Percentiles rank a stretch among this genome's conserved stretches.
Conservation (phyloP, 2,329 filamentous ascomycete genomes). For the Colletotrichum somersetense region DNA sequence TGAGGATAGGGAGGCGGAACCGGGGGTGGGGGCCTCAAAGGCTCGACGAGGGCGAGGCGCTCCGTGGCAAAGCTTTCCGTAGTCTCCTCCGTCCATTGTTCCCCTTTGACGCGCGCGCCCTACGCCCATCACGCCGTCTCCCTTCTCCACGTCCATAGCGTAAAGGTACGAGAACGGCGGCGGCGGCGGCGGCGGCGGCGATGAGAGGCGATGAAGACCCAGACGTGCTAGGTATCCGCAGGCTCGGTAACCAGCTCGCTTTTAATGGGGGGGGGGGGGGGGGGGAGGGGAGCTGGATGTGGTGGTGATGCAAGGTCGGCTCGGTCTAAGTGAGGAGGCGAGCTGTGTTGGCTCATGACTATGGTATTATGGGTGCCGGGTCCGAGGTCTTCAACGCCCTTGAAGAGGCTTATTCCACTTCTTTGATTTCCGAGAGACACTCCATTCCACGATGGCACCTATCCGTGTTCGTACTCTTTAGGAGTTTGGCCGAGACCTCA, state of each 20-base stretch:
- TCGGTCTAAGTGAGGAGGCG: slow-evolving; percentile 10
- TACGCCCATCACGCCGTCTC: not conserved
- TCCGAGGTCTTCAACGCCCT: not conserved
- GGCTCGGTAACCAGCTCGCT: not conserved
- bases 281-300: not conserved
- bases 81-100: slow-evolving; percentile 11
- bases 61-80: slow-evolving; percentile 12
- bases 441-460: slow-evolving; percentile 5
- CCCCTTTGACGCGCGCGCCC: not conserved
- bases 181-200: not conserved
- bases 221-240: not conserved
- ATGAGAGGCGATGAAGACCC: not conserved
- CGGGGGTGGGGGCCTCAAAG: not conserved
- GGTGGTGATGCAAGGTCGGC: not conserved
- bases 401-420: not conserved
- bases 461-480: not conserved
- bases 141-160: not conserved
- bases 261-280: not conserved
- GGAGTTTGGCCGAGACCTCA: slow-evolving; percentile 25
- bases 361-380: not conserved
- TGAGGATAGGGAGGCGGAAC: slow-evolving; percentile 22
- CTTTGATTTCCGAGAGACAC: not conserved
- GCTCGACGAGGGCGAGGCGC: not conserved
- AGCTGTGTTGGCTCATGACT: not conserved
- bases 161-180: slow-evolving; percentile 23